A percentile compares a stretch with the other conserved stretches of the same genome.
Conservation (phyloP, 2,329 filamentous ascomycete species). For the Thielaviopsis punctulata region DNA sequence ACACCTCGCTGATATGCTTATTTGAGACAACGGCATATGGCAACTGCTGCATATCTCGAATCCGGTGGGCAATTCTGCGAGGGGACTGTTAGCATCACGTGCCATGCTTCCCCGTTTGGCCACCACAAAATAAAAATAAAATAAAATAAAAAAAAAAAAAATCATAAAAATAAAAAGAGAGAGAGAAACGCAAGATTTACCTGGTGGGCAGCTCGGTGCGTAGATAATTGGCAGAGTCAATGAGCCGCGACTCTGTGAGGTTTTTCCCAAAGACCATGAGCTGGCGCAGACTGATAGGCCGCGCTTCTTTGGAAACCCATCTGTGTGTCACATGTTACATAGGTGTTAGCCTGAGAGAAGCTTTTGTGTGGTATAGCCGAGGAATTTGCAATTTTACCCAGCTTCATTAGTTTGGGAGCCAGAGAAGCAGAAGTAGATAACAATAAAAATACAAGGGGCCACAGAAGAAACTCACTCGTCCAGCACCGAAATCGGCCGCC, state of each 20-base stretch:
- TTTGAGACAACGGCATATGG: slow-evolving; percentile 97
- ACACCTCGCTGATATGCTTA: slow-evolving; percentile 80
- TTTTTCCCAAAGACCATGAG: slow-evolving; percentile 94
- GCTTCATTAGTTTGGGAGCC: slow-evolving; percentile 1
- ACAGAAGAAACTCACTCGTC: slow-evolving; percentile 36
- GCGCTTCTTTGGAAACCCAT: slow-evolving; percentile 83
- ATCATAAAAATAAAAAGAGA: no score
- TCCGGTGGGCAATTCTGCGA: slow-evolving; percentile 78
- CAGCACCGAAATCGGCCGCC: slow-evolving; percentile 45
- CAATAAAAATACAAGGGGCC: background rate
- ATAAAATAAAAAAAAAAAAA: no score
- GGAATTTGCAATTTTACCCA: background rate
- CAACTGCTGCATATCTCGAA: slow-evolving; percentile 92
- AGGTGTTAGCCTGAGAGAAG: background rate
- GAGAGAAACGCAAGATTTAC: slow-evolving; percentile 23
- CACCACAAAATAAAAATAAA: no score
- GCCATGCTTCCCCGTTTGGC: background rate
- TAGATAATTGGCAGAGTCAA: slow-evolving; percentile 95
- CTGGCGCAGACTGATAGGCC: slow-evolving; percentile 90
- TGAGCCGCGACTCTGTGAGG: slow-evolving; percentile 70
- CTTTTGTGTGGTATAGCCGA: background rate
- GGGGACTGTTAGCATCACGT: background rate
- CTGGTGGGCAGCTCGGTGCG: slow-evolving; percentile 81
- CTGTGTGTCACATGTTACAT: slow-evolving; percentile 33
- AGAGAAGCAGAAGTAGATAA: background rate